Evolutionary conservation across 2,329 filamentous ascomycete genomes (phyloP).

Genomic region (Arthrobotrys megalospora): DNA sequence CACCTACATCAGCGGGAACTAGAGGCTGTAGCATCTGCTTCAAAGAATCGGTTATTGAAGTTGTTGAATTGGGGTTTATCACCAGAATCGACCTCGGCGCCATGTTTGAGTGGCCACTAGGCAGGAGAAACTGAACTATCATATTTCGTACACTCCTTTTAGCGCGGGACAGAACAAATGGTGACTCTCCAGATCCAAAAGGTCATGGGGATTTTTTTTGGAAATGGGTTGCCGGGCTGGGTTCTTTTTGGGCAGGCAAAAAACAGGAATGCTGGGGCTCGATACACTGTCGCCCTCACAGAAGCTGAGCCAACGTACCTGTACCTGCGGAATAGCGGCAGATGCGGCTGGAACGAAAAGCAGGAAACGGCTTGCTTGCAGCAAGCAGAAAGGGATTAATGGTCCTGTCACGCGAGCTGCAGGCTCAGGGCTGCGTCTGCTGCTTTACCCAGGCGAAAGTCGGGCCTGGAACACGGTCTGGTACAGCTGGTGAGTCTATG

Average conservation of each 20-base stretch:
- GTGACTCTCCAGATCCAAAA: constrained; percentile 41
- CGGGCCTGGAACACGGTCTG: constrained; percentile 12
- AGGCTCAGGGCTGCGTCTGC: constrained; percentile 3
- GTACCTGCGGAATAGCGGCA: constrained; percentile 54
- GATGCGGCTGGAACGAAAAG: constrained; percentile 44
- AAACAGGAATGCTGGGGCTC: constrained; percentile 31
- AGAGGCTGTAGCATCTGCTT: constrained; percentile 70
- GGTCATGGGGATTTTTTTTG: constrained; percentile 41
- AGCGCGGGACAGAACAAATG: constrained; percentile 56
- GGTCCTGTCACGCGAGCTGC: constrained; percentile 51
- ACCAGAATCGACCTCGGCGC: constrained; percentile 74
- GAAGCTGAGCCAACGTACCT: constrained; percentile 37
- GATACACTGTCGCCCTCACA: constrained; percentile 20
- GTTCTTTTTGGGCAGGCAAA: constrained; percentile 34
- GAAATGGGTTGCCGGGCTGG: constrained; percentile 39
- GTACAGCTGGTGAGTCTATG: constrained; percentile 10
- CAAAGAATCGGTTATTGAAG: constrained; percentile 79
- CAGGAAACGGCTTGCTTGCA: constrained; percentile 32
- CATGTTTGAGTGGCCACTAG: constrained; percentile 56
- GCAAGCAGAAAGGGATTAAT: constrained; percentile 26
- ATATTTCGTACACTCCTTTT: constrained; percentile 58
- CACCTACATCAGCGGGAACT: constrained; percentile 68
- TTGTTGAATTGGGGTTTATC: constrained; percentile 84
- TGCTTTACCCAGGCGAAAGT: constrained; percentile 21
- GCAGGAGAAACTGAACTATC: constrained; percentile 60